Percentiles rank a stretch among this genome's conserved stretches.
Evolutionary conservation across 768 basidiomycete genomes (phyloP).

Genomic region (Tylopilus subfusipes): DNA sequence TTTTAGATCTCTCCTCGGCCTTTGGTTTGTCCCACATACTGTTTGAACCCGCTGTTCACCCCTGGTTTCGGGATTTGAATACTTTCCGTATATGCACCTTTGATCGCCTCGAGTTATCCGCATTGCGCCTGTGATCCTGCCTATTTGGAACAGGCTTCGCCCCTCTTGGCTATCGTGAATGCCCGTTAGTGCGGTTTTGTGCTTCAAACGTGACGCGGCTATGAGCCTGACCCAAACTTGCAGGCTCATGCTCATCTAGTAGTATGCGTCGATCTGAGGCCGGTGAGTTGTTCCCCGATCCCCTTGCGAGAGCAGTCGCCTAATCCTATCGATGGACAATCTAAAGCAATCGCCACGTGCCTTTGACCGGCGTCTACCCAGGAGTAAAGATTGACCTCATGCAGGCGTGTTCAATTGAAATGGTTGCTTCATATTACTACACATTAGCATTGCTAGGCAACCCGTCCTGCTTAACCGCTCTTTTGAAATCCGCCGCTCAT

Average conservation of each 20-base stretch:
- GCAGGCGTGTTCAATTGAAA: neutral
- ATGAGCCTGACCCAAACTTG: neutral
- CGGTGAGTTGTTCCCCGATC: neutral
- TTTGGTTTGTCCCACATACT: conserved; percentile 6
- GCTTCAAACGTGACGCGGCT: neutral
- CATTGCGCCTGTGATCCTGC: conserved; percentile 10
- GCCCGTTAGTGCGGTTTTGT: neutral
- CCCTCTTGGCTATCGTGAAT: conserved; percentile 7
- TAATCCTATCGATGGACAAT: conserved; percentile 8
- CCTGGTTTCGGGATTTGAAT: conserved; percentile 2
- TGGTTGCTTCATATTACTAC: neutral
- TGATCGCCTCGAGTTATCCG: conserved; percentile 21
- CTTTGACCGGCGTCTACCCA: neutral
- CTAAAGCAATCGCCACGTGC: conserved; percentile 8
- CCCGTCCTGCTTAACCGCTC: neutral
- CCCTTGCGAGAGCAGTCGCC: neutral
- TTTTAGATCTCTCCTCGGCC: conserved; percentile 4
- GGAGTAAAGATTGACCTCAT: neutral
- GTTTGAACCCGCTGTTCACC: neutral
- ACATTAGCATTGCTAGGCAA: neutral
- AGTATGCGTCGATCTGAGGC: neutral
- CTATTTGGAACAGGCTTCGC: conserved; percentile 5
- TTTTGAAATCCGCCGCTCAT: neutral
- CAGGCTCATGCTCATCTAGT: neutral
- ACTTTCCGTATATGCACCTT: neutral